These are phyloP conservation scores for Arxiozyma telluris DNA, from an alignment of 1,139 yeast species.

Conservation along the genomic window DNA sequence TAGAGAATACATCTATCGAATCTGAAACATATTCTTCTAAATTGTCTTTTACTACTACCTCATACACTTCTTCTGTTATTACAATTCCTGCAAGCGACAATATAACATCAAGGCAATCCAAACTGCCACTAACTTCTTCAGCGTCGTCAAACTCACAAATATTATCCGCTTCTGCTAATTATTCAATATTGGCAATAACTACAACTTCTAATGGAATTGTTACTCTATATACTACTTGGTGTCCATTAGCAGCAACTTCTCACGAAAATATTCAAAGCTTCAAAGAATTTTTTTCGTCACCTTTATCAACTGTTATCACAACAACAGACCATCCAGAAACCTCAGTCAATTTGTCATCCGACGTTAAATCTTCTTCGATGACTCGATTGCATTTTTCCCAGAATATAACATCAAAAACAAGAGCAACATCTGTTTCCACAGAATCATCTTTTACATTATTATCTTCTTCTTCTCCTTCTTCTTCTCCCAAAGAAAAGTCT, in stretches of 20 bases:
- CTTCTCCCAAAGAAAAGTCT: not conserved
- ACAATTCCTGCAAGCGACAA: not conserved
- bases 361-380: not conserved
- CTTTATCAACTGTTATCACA: not conserved
- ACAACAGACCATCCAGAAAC: not conserved
- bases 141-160: not conserved
- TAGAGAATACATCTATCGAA: too few species aligned
- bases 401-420: not conserved
- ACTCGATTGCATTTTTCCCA: not conserved
- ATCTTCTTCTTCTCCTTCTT: not conserved
- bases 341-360: not conserved
- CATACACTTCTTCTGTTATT: not conserved
- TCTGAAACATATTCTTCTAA: not conserved
- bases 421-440: not conserved
- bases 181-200: slow-evolving; percentile 30
- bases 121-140: not conserved
- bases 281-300: not conserved
- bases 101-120: not conserved
- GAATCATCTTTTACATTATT: not conserved
- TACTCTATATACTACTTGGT: slow-evolving; percentile 43
- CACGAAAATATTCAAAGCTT: not conserved
- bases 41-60: not conserved
- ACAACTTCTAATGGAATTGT: slow-evolving; percentile 37
- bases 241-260: slow-evolving; percentile 30
- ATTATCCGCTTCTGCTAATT: not conserved